Evolutionary conservation across 257 asterid genomes (phyloP).

Genomic region (Verbena officinalis): DNA sequence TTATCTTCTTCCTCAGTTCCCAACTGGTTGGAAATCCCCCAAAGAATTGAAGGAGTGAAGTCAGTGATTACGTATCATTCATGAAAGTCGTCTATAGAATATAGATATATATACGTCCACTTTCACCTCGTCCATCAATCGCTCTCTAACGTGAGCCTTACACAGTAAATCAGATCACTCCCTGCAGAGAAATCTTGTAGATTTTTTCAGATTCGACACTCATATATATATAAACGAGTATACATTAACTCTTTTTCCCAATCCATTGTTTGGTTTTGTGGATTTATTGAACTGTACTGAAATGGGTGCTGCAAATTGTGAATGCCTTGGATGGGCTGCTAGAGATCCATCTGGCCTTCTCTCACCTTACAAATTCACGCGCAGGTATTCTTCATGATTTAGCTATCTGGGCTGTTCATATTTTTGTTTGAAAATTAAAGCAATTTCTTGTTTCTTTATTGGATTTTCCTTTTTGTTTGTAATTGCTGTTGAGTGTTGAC

Average conservation of each 20-base stretch:
- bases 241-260: not conserved
- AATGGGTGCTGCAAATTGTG: slow-evolving; percentile 45
- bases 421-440: not conserved
- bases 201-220: too few species aligned
- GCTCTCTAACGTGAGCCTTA: too few species aligned
- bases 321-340: slow-evolving; percentile 88
- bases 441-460: not conserved
- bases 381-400: slow-evolving; percentile 50
- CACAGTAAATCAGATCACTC: too few species aligned
- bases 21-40: not conserved
- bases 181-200: too few species aligned
- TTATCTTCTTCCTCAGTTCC: not conserved
- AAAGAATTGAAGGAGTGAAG: not conserved
- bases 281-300: slow-evolving; percentile 5
- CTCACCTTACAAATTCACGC: slow-evolving; percentile 72
- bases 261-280: not conserved
- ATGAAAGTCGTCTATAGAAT: too few species aligned
- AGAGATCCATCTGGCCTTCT: slow-evolving; percentile 80
- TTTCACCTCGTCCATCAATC: too few species aligned
- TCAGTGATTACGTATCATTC: not conserved
- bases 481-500: too few species aligned
- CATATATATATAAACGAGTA: too few species aligned
- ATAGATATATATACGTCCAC: too few species aligned
- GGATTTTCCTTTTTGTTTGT: not conserved
- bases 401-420: slow-evolving; percentile 1